Base-by-base conservation (phyloP, 768 basidiomycete genomes). In the Pisolithus microcarpus region DNA sequence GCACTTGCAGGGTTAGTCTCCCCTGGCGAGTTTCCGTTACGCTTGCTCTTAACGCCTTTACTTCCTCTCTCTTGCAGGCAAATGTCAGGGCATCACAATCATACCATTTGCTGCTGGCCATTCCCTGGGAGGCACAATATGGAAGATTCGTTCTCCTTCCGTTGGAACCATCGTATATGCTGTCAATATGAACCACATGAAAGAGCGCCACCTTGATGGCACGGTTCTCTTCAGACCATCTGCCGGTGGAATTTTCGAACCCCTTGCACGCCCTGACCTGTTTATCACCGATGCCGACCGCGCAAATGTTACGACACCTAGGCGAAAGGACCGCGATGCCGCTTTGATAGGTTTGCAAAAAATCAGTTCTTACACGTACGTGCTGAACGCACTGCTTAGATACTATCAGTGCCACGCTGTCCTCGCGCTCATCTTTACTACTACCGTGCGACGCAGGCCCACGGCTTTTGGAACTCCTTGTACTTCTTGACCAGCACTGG, bases 101-200 rank as follows among this genome's bases (percentile, higher is more conserved):
- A 94, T 93, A 16, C 92, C 96, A 1, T 96, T 93, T 69, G 87
- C 89, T 60, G 87, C 92, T 11, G 96, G 95, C 0, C 94, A 97
- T 66, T 91, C 91, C 0, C 78, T 99, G 15, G 96, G 96, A 53
- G 96, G 95, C 40, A 91, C 94, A 5, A 88, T 99, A 56, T 98
- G 93, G 93, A 97, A 97, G 64, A 87, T 99, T 54, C 84, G 96
- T n/a, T 97, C 94, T 0, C 93, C 96, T 2, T 92, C 93, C 0
- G 90, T 91, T 10, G 95, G 94, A 3, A 97, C 96, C 3, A 86
- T 98, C 31, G 73, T 98, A 23, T 97, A 99, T 64, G 93, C 93
- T 8, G 90, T 97, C 16, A 81, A 92, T 58, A 76, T 97, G 73
- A 98, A 98, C 65, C 96, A 99, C 66, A 94, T 91, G 79, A 81